Percentiles rank a stretch among this genome's conserved stretches.
Conservation (phyloP, 768 basidiomycete genomes). For the Xanthoconium stramineum region DNA sequence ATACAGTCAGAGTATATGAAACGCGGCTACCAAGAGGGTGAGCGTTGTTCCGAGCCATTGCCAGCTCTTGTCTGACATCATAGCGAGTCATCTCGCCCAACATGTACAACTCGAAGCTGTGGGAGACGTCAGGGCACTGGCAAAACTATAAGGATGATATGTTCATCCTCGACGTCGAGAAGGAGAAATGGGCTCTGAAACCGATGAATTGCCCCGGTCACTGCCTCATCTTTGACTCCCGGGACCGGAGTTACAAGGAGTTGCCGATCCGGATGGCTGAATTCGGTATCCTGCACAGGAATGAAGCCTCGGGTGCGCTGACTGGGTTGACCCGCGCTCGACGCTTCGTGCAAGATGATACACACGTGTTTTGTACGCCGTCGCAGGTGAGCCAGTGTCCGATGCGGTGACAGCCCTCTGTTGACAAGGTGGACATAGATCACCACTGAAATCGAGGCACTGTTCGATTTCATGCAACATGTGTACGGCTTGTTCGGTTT, state of each 20-base stretch:
- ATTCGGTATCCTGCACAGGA: conserved; percentile 95
- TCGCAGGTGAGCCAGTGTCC: conserved; percentile 56
- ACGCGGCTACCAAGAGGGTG: conserved; percentile 93
- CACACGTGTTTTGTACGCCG: conserved; percentile 97
- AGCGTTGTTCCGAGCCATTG: background rate
- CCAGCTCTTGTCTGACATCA: conserved; percentile 9
- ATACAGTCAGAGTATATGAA: conserved; percentile 85
- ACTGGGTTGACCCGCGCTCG: conserved; percentile 92
- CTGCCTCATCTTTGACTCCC: conserved; percentile 91
- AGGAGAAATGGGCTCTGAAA: conserved; percentile 93
- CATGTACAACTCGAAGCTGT: conserved; percentile 94
- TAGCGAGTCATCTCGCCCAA: conserved; percentile 90
- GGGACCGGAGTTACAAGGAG: conserved; percentile 92
- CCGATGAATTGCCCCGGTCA: conserved; percentile 99
- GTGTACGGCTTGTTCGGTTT: conserved; percentile 95
- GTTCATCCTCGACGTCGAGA: conserved; percentile 93
- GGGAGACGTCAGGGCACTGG: conserved; percentile 99
- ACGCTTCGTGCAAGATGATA: conserved; percentile 96
- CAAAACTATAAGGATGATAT: conserved; percentile 98
- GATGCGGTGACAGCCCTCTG: too few relatives aligned
- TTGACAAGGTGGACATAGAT: conserved; percentile 46
- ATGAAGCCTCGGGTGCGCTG: conserved; percentile 93
- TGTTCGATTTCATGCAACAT: conserved; percentile 95
- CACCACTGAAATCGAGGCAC: conserved; percentile 75
- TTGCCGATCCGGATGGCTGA: conserved; percentile 97